Evolutionary conservation across 2,329 filamentous ascomycete genomes (phyloP).

Genomic region (Colletotrichum camelliae): DNA sequence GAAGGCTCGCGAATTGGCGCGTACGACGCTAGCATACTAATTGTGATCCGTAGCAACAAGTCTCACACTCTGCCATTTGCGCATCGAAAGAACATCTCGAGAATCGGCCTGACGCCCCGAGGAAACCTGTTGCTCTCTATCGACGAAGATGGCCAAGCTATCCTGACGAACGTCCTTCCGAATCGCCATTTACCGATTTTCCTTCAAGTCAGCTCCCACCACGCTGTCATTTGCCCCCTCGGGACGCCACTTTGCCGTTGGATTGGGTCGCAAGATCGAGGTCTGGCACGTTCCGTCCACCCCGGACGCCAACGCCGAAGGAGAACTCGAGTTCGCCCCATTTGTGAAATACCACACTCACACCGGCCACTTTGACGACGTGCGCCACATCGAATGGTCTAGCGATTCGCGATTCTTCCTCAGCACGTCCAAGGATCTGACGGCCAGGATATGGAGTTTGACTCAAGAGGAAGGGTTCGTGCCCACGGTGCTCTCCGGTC

Average conservation of each 20-base stretch:
- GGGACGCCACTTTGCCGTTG: slow-evolving; percentile 89
- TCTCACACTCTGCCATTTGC: slow-evolving; percentile 87
- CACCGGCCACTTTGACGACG: slow-evolving; percentile 85
- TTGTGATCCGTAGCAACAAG: slow-evolving; percentile 68
- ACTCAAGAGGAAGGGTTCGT: slow-evolving; percentile 86
- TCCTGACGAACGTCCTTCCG: slow-evolving; percentile 87
- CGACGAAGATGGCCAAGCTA: slow-evolving; percentile 92
- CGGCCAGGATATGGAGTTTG: slow-evolving; percentile 93
- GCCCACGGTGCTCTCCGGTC: slow-evolving; percentile 88
- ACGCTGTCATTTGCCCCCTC: slow-evolving; percentile 90
- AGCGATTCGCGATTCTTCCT: slow-evolving; percentile 95
- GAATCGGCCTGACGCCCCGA: slow-evolving; percentile 85
- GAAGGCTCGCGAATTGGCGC: neutral
- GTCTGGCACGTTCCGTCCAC: slow-evolving; percentile 96
- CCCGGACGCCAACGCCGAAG: slow-evolving; percentile 78
- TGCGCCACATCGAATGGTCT: slow-evolving; percentile 92
- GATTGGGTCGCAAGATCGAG: slow-evolving; percentile 85
- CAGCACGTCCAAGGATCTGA: slow-evolving; percentile 89
- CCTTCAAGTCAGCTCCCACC: slow-evolving; percentile 84
- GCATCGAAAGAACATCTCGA: slow-evolving; percentile 90
- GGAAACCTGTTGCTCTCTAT: slow-evolving; percentile 93
- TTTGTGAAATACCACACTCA: slow-evolving; percentile 90
- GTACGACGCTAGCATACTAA: neutral
- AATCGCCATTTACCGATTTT: slow-evolving; percentile 91
- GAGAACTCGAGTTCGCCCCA: slow-evolving; percentile 91